Evolutionary conservation across 2,329 filamentous ascomycete genomes (phyloP), one percentile per base, ranked within the genome.

Genomic region (Sclerotinia spermophila): DNA sequence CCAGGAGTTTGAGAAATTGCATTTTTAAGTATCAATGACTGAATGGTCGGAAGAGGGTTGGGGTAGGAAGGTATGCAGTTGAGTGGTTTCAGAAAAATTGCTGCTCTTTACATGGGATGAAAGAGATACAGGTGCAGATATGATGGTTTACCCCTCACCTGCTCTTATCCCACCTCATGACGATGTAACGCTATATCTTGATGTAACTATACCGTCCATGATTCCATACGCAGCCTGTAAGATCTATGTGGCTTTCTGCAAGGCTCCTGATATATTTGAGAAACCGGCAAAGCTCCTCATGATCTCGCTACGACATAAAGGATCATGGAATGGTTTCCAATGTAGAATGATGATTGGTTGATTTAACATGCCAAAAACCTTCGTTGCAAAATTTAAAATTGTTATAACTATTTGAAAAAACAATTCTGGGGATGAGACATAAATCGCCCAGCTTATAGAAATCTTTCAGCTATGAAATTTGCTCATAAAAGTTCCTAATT

Each of bases 271-370:
- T 0, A 6, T 53, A 17, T 13, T 17, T 17, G 0, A 7, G 3
- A 1, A 6, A n/a, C n/a, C n/a, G n/a, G n/a, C n/a, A n/a, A n/a
- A n/a, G n/a, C n/a, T n/a, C n/a, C n/a, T n/a, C n/a, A n/a, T n/a
- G n/a, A n/a, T n/a, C n/a, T n/a, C n/a, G n/a, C n/a, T n/a, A n/a
- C n/a, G n/a, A n/a, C n/a, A n/a, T n/a, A n/a, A n/a, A n/a, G n/a
- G n/a, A n/a, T n/a, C n/a, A n/a, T n/a, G n/a, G n/a, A 11, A 15
- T 40, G 2, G 3, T 13, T 0, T 15, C n/a, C n/a, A 0, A 24
- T 40, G 13, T 19, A 5, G 5, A 44, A 44, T 13, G 8, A 24
- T n/a, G 1, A 30, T 42, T 44, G n/a, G 30, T 24, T 24, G 3
- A n/a, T 30, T 11, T 13, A 5, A 8, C n/a, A 30, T 30, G n/a